Evolutionary conservation across 768 basidiomycete species (phyloP), one percentile per base, ranked within the genome.

Genomic region (Boletus patriciae): DNA sequence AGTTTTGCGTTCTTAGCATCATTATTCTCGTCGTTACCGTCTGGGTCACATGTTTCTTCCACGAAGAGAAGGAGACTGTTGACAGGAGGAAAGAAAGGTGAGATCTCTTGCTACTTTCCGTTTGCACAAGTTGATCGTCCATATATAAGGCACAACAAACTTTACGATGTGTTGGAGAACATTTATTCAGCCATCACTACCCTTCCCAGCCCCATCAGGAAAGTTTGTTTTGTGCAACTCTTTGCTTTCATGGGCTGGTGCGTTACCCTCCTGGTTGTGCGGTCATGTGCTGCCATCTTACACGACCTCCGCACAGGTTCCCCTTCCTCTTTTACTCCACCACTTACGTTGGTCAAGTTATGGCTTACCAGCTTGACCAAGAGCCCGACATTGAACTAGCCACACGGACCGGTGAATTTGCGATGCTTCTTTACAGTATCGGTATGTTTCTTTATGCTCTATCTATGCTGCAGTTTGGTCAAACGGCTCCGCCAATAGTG

Each of bases 161-260:
- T 89, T 58, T 70, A 78, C n/a, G 90, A 93, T 59, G 77, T 94
- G n/a, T 67, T 94, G 40, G 75, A 81, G 43, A 94, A 90, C 63
- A 97, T 98, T 42, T 82, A 83, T 61, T 77, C 70, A 31, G 88
- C 94, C 6, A 77, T 92, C 11, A 67, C 82, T 42, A 85, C 84
- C 46, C 81, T 98, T 44, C 95, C 95, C 0, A 84, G 82, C 60
- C 88, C 93, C 13, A 87, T 98, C 43, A 84, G 86, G 48, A 83
- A 91, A 27, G 95, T 98, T 12, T 98, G 95, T 70, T 86, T 88
- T 66, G 94, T 97, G 4, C 95, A 98, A 67, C 73, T 98, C 18
- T 95, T 92, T 68, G 94, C 95, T 3, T 98, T 96, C 70, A 96
- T 96, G 92, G 94, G 92, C 62, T 98, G 95, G 92, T 88, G 63